Base-by-base conservation (phyloP, 768 basidiomycete species). In the Collybia nuda region DNA sequence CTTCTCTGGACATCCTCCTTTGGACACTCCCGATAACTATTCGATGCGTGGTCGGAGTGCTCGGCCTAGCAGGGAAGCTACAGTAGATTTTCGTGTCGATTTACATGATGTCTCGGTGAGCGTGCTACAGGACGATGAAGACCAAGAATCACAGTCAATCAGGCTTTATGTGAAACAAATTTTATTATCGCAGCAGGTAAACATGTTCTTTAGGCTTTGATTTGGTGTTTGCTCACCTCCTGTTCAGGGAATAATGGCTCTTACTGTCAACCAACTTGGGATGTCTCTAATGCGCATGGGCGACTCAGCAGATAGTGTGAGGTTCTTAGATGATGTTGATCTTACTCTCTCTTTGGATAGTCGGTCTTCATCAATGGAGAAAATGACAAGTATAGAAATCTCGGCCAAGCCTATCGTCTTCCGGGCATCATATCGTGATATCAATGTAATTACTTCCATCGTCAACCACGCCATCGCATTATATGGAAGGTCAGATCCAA, bases 261-360 rank as follows among this genome's bases (percentile, higher is more conserved):
- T 98, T 48, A 93, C 81, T 29, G 73, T 98, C 26, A 83, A 78
- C 47, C 80, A 79, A 24, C 76, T 98, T 7, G 97, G 97, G 18
- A 98, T 99, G 96, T 97, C 93, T 2, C 75, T 99, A 24, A 82
- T 86, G 52, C 79, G 80, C 23, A 98, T 99, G 94, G 91, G 90
- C 55, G 79, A 79, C 55, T 75, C 82, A 40, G 75, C 83, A 0
- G 95, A 98, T 55, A 85, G 80, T 42, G 93, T 95, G 44, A 84
- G 92, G 40, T 93, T 99, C 70, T 75, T 99, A 56, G 97, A 99
- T 63, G 90, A 98, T 53, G 75, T 97, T 44, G 92, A 97, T 64
- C 61, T 96, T 41, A 90, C 93, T 0, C 75, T 96, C 39, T 88
- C 94, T 7, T 70, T 97, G 50, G 95, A 98, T 67, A 91, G 78